Percentiles rank a stretch among this genome's conserved stretches.
phyloP scores from a whole-genome alignment of 257 asterid genomes.

The Solanum pinnatisectum region DNA sequence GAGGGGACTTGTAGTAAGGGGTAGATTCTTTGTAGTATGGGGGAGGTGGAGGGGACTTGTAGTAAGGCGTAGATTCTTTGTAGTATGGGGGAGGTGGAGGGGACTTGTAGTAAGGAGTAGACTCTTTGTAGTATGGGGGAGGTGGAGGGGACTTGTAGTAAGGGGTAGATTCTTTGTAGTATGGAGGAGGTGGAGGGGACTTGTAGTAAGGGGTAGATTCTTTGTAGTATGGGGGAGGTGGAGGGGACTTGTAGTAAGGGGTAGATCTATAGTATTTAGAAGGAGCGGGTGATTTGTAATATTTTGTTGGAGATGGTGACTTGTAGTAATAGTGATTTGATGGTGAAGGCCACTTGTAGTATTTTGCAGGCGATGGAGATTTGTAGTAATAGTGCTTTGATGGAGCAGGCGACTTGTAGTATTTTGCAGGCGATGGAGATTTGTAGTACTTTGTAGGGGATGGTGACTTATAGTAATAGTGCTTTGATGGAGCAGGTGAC shows the following conservation, averaged over 20 bases:
- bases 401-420: neutral
- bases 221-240: neutral
- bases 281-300: neutral
- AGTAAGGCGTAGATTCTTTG: neutral
- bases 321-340: neutral
- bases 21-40: neutral
- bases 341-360: neutral
- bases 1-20: accelerated
- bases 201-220: neutral
- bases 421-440: neutral
- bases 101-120: neutral
- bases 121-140: neutral
- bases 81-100: neutral
- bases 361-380: neutral
- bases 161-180: neutral
- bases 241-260: neutral
- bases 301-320: neutral
- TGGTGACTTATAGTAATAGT: neutral
- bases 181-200: neutral
- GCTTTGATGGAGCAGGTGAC: neutral
- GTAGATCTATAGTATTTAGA: neutral
- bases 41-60: neutral
- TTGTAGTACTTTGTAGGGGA: neutral
- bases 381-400: neutral
- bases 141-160: neutral